Evolutionary conservation across 192 early-diverging fungal genomes (phyloP).

Genomic region (Rhizophagus sp.): DNA sequence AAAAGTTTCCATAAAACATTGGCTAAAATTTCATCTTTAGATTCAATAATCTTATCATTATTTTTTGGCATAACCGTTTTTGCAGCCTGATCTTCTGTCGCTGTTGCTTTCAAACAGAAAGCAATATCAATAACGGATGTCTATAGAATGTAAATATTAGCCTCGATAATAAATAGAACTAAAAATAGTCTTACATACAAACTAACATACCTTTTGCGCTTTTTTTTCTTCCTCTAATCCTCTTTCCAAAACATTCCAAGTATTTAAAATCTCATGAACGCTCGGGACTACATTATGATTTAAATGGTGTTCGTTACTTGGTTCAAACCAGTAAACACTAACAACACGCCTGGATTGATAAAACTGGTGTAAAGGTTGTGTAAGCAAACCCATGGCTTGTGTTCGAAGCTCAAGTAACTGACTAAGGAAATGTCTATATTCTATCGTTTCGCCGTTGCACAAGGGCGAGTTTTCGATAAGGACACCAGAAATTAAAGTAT

Average conservation of each 20-base stretch:
- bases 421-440: conserved; percentile 68
- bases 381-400: conserved; percentile 57
- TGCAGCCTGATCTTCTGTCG: conserved; percentile 35
- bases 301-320: conserved; percentile 57
- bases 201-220: conserved; percentile 12
- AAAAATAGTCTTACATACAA: not conserved
- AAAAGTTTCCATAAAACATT: conserved; percentile 45
- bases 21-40: conserved; percentile 45
- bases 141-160: conserved; percentile 25
- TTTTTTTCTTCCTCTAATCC: conserved; percentile 45
- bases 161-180: not conserved
- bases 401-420: conserved; percentile 61
- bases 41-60: conserved; percentile 33
- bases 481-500: conserved; percentile 63
- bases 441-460: conserved; percentile 78
- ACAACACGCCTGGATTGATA: conserved; percentile 69
- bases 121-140: conserved; percentile 38
- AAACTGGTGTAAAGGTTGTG: conserved; percentile 62
- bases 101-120: conserved; percentile 42
- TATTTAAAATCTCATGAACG: conserved; percentile 37
- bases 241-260: conserved; percentile 48
- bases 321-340: conserved; percentile 61
- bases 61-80: conserved; percentile 36
- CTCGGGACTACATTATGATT: conserved; percentile 52
- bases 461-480: conserved; percentile 71